Percentiles rank a stretch among this genome's conserved stretches.
phyloP scores from a whole-genome alignment of 768 basidiomycete genomes.

The Auriculariales sp. region DNA sequence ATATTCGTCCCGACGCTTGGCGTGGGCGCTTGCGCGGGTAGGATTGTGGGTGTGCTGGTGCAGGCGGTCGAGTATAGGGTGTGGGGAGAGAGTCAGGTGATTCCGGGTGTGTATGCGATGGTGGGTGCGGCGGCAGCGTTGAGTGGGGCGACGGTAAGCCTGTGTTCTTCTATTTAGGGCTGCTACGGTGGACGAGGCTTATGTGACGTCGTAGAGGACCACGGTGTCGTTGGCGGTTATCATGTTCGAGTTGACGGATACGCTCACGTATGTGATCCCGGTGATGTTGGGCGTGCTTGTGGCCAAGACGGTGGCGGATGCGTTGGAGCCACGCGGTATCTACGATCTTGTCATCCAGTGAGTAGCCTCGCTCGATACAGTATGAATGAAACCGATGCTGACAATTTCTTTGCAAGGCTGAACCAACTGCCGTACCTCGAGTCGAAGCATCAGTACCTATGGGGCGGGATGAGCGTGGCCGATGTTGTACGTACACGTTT shows the following conservation, averaged over 20 bases:
- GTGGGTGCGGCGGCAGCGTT: constrained; percentile 86
- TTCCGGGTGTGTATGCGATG: constrained; percentile 91
- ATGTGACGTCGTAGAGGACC: constrained; percentile 37
- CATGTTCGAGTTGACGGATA: constrained; percentile 88
- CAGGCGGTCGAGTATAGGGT: constrained; percentile 66
- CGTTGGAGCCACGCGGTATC: constrained; percentile 83
- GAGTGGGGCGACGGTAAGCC: constrained; percentile 77
- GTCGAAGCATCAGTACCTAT: constrained; percentile 76
- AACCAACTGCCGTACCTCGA: constrained; percentile 87
- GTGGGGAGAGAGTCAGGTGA: constrained; percentile 55
- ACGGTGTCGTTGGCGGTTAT: constrained; percentile 93
- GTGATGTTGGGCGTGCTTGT: constrained; percentile 76
- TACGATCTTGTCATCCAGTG: constrained; percentile 95
- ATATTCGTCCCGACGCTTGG: constrained; percentile 95
- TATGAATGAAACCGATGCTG: neutral
- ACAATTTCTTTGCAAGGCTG: constrained; percentile 25
- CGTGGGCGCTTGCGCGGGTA: constrained; percentile 87
- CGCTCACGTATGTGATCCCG: constrained; percentile 81
- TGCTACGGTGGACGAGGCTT: neutral
- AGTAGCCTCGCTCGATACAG: constrained; percentile 9
- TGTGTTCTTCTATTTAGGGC: constrained; percentile 6
- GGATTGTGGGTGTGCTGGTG: constrained; percentile 69
- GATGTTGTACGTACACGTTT: constrained; percentile 63
- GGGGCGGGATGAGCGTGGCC: constrained; percentile 59
- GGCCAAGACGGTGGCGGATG: constrained; percentile 82